Evolutionary conservation across 2,329 filamentous ascomycete genomes (phyloP).

Genomic region (Monilinia fructigena): DNA sequence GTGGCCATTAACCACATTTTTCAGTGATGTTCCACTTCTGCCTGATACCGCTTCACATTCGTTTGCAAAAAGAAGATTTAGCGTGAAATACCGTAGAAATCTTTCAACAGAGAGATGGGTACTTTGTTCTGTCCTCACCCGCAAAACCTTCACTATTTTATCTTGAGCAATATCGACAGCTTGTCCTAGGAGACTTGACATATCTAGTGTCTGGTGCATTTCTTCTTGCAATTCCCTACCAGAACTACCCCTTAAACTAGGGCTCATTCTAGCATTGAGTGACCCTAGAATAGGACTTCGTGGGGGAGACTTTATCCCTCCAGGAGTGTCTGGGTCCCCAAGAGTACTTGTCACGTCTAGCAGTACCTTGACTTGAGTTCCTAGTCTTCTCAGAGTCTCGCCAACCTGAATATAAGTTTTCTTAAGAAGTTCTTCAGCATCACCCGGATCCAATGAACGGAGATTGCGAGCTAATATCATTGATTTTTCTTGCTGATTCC

Average conservation of each 20-base stretch:
- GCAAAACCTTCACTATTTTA: conserved; percentile 71
- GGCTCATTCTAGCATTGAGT: conserved; percentile 33
- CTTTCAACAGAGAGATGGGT: conserved; percentile 63
- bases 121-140: conserved; percentile 73
- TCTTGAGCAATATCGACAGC: conserved; percentile 80
- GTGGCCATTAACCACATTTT: conserved; percentile 76
- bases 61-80: conserved; percentile 80
- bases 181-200: conserved; percentile 74
- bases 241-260: conserved; percentile 25
- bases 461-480: conserved; percentile 84
- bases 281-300: conserved; percentile 37
- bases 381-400: conserved; percentile 80
- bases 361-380: conserved; percentile 91
- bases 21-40: conserved; percentile 70
- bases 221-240: conserved; percentile 61
- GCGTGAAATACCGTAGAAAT: conserved; percentile 78
- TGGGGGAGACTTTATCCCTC: conserved; percentile 37
- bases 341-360: conserved; percentile 82
- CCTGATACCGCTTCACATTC: conserved; percentile 85
- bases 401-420: conserved; percentile 85
- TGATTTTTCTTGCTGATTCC: conserved; percentile 85
- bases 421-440: conserved; percentile 78
- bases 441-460: conserved; percentile 75
- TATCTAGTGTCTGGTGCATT: conserved; percentile 71
- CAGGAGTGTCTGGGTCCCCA: conserved; percentile 30